Base-by-base conservation (phyloP, 495 filamentous ascomycete genomes). In the Penicillium goetzii region DNA sequence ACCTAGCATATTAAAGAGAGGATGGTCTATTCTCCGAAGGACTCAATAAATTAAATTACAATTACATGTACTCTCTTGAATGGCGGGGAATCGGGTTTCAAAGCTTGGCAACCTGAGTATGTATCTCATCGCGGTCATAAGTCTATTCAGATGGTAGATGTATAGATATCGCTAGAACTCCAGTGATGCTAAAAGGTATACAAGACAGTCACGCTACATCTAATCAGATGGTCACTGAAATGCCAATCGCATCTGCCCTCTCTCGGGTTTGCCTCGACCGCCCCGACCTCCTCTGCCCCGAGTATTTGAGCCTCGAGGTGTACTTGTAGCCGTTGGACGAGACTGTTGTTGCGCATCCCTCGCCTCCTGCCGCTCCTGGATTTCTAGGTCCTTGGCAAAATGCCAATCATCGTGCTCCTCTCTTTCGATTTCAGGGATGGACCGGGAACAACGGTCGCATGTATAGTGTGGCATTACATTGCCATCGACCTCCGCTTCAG, bases 341-440 rank as follows among this genome's bases (percentile, higher is more conserved):
- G 58, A 58, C 49, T 62, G 59, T 38, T 68, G 62, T n/a, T 68
- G 76, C 19, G 63, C 70, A 40, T 47, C 65, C 23, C 63, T 69
- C 5, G 71, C 68, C 49, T 72, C 69, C 61, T 77, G 71, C 33
- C 73, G 78, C 51, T 86, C 83, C 63, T 92, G 82, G 8, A 86
- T 83, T 65, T 89, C 89, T 30, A 98, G 82, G 67, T 91, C 88
- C 79, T 90, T 92, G 43, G 95, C 95, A 75, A 97, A 92, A 79
- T 99, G 95, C 91, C 93, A 99, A 73, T 99, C 95, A 43, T 91
- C 83, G 71, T 99, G 95, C 78, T 90, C 92, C 56, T 86, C 83
- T 69, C 87, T 80, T 36, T 86, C 83, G 64, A 78, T 70, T n/a
- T 78, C 73, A 12, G 77, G 78, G 25, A 96, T 69, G 34, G 74